Percentiles rank a stretch among this genome's conserved stretches.
phyloP scores from a whole-genome alignment of 2,329 filamentous ascomycete genomes.

The Penicillium janthinellum region DNA sequence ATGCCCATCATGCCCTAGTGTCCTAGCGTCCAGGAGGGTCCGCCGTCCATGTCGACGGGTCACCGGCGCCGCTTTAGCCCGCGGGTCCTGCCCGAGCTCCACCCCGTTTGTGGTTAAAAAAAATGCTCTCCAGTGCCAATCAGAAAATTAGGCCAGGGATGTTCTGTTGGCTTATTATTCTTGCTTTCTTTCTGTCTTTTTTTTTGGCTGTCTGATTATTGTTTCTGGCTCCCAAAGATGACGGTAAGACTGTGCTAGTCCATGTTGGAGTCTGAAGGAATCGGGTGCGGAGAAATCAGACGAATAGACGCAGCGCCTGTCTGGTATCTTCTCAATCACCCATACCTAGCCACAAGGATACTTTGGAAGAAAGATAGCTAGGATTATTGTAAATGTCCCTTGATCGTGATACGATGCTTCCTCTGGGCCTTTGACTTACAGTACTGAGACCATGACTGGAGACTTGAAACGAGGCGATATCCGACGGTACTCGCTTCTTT shows the following conservation, averaged over 20 bases:
- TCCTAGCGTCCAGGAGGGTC: slow-evolving; percentile 17
- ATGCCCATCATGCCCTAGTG: slow-evolving; percentile 16
- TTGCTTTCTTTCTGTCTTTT: slow-evolving; percentile 5
- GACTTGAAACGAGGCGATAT: not conserved
- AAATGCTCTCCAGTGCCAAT: slow-evolving; percentile 20
- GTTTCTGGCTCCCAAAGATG: not conserved
- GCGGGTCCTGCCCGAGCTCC: slow-evolving; percentile 24
- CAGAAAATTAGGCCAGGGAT: slow-evolving; percentile 16
- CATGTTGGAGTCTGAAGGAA: not conserved
- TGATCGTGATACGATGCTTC: too few relatives aligned
- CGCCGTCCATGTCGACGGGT: slow-evolving; percentile 43
- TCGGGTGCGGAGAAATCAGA: not conserved
- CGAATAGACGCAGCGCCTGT: not conserved
- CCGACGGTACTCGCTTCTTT: not conserved
- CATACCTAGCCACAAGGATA: not conserved
- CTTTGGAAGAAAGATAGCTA: too few relatives aligned
- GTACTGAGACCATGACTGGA: not conserved
- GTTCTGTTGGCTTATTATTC: not conserved
- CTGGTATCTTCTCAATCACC: not conserved
- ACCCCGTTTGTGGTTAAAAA: slow-evolving; percentile 24
- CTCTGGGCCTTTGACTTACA: too few relatives aligned
- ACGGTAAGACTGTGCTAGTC: not conserved
- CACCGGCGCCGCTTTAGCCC: slow-evolving; percentile 33
- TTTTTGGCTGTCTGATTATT: not conserved
- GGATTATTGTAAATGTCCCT: not conserved